Conservation (phyloP, 202 grass and related monocot species). For the Digitaria exilis region DNA sequence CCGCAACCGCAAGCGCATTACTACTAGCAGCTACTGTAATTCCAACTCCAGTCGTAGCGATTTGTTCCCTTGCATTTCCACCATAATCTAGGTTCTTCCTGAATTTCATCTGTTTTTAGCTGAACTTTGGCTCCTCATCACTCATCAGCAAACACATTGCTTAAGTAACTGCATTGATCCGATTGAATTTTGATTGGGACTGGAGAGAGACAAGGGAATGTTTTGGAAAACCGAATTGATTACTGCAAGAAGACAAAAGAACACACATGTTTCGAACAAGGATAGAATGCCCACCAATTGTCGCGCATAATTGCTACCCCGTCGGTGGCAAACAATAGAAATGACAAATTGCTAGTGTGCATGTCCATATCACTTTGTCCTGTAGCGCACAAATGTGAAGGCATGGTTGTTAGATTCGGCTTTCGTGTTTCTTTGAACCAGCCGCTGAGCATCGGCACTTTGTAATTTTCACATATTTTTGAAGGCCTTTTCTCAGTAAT, state of each 20-base stretch:
- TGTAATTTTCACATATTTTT: background rate
- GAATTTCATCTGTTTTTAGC: background rate
- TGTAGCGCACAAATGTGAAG: background rate
- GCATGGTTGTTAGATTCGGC: slow-evolving; percentile 9
- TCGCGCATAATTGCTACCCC: background rate
- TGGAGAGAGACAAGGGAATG: background rate
- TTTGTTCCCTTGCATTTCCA: background rate
- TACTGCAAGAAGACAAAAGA: background rate
- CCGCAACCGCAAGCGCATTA: background rate
- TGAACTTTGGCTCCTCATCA: background rate
- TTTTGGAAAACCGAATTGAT: background rate
- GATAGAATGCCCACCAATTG: slow-evolving; percentile 7
- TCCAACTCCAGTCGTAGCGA: background rate
- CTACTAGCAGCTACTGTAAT: background rate
- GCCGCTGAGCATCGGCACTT: background rate
- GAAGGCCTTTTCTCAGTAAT: background rate
- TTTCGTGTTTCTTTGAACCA: background rate
- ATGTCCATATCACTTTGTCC: slow-evolving; percentile 1
- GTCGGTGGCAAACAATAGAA: slow-evolving; percentile 19
- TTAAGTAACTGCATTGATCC: slow-evolving; percentile 4
- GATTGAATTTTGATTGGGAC: background rate
- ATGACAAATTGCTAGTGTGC: background rate
- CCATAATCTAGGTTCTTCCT: background rate
- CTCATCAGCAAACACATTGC: background rate
- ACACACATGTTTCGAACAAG: slow-evolving; percentile 28